Conservation (phyloP, 140 eudicot species). For the Cichorium intybus region DNA sequence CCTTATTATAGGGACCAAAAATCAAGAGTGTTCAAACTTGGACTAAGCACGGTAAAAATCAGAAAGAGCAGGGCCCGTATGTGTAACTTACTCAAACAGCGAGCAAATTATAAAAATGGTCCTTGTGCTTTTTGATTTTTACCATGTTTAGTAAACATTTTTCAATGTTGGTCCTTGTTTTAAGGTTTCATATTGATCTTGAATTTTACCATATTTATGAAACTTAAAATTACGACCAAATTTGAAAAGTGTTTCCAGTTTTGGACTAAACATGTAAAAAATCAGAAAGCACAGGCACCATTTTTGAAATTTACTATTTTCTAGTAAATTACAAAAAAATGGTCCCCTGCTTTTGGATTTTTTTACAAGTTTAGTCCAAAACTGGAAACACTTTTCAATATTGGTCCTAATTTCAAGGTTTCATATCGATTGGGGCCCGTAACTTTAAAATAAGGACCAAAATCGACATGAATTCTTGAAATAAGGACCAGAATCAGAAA, state of each 20-base stretch:
- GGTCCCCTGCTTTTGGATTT: not conserved
- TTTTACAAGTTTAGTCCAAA: too few species aligned
- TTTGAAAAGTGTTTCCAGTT: not conserved
- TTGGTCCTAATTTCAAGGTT: not conserved
- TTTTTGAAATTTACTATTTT: not conserved
- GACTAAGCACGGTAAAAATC: not conserved
- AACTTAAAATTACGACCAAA: too few species aligned
- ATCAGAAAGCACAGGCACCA: not conserved
- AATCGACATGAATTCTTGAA: not conserved
- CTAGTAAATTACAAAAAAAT: not conserved
- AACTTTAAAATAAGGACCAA: not conserved
- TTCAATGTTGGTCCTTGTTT: not conserved
- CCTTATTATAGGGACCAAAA: not conserved
- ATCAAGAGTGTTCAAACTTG: not conserved
- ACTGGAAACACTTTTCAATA: not conserved
- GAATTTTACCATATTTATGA: too few species aligned
- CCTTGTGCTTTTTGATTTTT: not conserved
- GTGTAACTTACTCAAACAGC: too few species aligned
- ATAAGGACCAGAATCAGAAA: too few species aligned
- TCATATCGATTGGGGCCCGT: not conserved
- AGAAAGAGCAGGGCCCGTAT: not conserved
- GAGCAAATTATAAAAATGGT: not conserved
- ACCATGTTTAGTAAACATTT: not conserved
- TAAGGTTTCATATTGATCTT: not conserved
- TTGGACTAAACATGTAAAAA: not conserved